These are phyloP conservation scores for Penicillium sp. DNA, from an alignment of 2,329 filamentous ascomycete species.

Conservation along the genomic window DNA sequence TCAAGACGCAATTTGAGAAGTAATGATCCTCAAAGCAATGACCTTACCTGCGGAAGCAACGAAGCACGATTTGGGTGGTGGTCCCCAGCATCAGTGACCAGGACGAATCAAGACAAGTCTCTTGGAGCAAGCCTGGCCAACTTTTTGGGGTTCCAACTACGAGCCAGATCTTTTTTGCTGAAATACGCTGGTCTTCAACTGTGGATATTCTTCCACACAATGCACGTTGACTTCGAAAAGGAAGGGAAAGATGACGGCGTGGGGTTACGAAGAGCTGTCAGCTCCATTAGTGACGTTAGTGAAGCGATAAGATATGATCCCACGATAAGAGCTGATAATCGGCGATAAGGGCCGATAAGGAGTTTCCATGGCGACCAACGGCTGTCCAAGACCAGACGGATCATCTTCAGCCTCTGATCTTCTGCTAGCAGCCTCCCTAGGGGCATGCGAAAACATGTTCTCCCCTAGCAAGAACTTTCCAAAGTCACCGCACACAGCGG, in stretches of 20 bases:
- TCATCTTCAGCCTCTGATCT: neutral
- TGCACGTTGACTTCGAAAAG: neutral
- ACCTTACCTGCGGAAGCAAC: neutral
- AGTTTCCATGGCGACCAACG: slow-evolving; percentile 29
- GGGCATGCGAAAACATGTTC: slow-evolving; percentile 18
- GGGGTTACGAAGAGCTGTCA: neutral
- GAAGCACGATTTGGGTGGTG: too few species aligned
- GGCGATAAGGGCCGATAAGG: slow-evolving; percentile 4
- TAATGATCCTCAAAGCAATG: neutral
- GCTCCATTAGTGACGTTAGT: neutral
- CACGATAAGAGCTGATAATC: neutral
- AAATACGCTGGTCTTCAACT: neutral
- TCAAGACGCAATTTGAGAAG: too few species aligned
- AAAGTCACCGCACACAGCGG: slow-evolving; percentile 24
- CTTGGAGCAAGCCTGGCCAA: too few species aligned
- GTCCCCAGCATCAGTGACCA: too few species aligned
- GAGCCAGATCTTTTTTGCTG: too few species aligned
- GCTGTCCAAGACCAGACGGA: neutral
- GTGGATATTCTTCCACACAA: neutral
- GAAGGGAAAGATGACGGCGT: neutral
- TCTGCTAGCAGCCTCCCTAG: neutral
- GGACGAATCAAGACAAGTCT: too few species aligned
- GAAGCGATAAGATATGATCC: slow-evolving; percentile 12
- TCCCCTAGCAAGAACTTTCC: slow-evolving; percentile 25
- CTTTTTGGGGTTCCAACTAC: too few species aligned